Conservation (phyloP, 345 rosid species). For the Abelmoschus esculentus region DNA sequence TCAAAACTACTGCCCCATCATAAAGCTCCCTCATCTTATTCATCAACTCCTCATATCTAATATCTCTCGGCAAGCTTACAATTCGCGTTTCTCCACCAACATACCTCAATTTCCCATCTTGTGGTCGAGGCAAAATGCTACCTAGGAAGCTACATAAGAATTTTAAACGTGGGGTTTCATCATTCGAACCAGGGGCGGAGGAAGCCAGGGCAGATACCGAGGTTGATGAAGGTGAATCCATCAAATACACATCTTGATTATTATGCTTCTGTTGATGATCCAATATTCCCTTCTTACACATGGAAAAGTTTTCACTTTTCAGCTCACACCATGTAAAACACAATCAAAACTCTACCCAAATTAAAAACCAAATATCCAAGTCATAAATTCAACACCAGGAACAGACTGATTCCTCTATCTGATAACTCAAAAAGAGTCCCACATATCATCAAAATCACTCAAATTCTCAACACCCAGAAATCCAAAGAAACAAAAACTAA, state of each 20-base stretch:
- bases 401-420: too few relatives aligned
- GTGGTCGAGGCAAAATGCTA: slow-evolving; percentile 92
- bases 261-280: slow-evolving; percentile 16
- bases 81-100: slow-evolving; percentile 97
- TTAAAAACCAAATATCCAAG: too few relatives aligned
- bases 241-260: slow-evolving; percentile 23
- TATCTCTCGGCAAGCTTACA: slow-evolving; percentile 61
- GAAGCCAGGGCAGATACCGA: slow-evolving; percentile 25
- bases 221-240: slow-evolving; percentile 45
- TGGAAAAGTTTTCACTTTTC: slow-evolving; percentile 18
- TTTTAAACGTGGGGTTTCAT: slow-evolving; percentile 67
- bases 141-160: slow-evolving; percentile 89
- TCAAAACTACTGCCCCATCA: slow-evolving; percentile 66
- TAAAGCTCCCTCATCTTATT: slow-evolving; percentile 78
- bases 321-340: too few relatives aligned
- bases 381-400: too few relatives aligned
- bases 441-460: slow-evolving; percentile 18
- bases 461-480: not conserved
- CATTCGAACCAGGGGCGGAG: slow-evolving; percentile 36
- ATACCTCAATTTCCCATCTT: slow-evolving; percentile 80
- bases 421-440: not conserved
- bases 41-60: slow-evolving; percentile 73
- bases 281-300: slow-evolving; percentile 43
- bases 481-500: not conserved
- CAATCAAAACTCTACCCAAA: too few relatives aligned